Percentiles rank a stretch among this genome's conserved stretches.
phyloP scores from a whole-genome alignment of 208 protist species.

The Acanthamoeba sp. region DNA sequence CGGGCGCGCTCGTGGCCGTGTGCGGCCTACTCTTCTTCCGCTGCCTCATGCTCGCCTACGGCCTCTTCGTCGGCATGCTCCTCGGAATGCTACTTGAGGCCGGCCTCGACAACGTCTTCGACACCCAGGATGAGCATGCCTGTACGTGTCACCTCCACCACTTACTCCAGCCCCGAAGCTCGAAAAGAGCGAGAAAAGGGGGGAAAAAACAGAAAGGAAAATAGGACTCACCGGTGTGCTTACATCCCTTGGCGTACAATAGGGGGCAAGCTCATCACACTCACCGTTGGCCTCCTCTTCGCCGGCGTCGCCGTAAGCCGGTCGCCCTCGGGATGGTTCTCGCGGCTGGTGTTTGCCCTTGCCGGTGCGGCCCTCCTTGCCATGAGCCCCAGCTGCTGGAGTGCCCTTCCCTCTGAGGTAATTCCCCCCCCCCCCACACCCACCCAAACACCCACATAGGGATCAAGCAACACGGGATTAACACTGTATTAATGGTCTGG shows the following conservation, averaged over 20 bases:
- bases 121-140: constrained; percentile 63
- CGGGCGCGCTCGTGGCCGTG: neutral
- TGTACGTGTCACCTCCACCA: neutral
- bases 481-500: too few relatives aligned
- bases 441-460: too few relatives aligned
- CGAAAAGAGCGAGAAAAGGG: neutral
- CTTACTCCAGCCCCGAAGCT: neutral
- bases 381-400: constrained; percentile 63
- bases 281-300: constrained; percentile 12
- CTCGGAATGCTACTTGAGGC: constrained; percentile 32
- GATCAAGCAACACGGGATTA: too few relatives aligned
- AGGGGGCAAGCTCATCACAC: constrained; percentile 67
- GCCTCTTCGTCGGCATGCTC: constrained; percentile 11
- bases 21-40: constrained; percentile 49
- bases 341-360: neutral
- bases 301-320: neutral
- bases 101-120: constrained; percentile 57
- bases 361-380: constrained; percentile 14
- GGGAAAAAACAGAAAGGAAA: neutral
- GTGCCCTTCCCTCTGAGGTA: constrained; percentile 20
- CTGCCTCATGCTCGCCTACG: constrained; percentile 15
- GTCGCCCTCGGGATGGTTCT: neutral
- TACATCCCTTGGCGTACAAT: neutral
- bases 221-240: neutral
- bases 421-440: neutral